phyloP scores from a whole-genome alignment of 331 rosid species.

The Malus hybrid region DNA sequence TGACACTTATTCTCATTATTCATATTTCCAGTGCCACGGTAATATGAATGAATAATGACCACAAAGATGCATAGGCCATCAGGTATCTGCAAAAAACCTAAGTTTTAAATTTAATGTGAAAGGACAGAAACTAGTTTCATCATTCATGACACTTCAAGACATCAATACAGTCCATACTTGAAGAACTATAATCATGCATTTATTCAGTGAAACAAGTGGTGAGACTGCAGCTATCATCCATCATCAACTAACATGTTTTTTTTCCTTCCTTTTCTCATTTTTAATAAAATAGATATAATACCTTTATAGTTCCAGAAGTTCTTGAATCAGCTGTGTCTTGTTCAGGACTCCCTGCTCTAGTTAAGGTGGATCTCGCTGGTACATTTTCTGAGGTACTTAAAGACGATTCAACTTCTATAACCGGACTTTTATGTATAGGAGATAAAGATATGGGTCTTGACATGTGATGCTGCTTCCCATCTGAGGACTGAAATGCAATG shows the following conservation, averaged over 20 bases:
- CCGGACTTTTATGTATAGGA: slow-evolving; percentile 52
- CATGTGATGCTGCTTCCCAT: slow-evolving; percentile 66
- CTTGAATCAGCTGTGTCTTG: slow-evolving; percentile 78
- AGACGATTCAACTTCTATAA: slow-evolving; percentile 85
- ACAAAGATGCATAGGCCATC: background rate
- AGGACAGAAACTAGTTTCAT: background rate
- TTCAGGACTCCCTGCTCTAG: slow-evolving; percentile 47
- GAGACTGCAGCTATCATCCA: background rate
- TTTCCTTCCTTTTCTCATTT: background rate
- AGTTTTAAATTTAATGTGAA: background rate
- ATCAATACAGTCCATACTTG: background rate
- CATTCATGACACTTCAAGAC: background rate
- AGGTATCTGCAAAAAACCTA: background rate
- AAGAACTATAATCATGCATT: background rate
- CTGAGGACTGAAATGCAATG: slow-evolving; percentile 94
- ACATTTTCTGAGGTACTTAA: slow-evolving; percentile 72
- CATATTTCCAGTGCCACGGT: background rate
- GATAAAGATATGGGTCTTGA: slow-evolving; percentile 58
- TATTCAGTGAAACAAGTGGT: background rate
- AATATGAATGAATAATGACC: background rate
- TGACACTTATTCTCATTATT: background rate
- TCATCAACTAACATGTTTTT: background rate
- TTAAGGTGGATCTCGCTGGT: slow-evolving; percentile 33
- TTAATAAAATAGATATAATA: slow-evolving; percentile 12
- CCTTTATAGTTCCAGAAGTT: slow-evolving; percentile 54